These are phyloP conservation scores for Castanea crenata DNA, from an alignment of 306 rosid species.

Conservation along the genomic window DNA sequence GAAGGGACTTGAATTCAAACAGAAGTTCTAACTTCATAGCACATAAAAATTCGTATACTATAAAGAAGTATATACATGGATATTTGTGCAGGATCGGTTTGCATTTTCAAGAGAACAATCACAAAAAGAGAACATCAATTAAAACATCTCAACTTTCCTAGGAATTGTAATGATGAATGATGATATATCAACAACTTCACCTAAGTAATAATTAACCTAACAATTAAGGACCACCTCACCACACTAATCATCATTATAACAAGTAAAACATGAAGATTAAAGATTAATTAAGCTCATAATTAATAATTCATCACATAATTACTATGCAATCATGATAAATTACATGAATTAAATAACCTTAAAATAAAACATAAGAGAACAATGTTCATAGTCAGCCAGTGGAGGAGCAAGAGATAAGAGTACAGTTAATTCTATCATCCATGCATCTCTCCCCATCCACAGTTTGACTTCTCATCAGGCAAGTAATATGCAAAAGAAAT, in stretches of 20 bases:
- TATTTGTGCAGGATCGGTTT: neutral
- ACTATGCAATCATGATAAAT: neutral
- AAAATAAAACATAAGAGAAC: neutral
- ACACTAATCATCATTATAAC: neutral
- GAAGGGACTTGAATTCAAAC: no score
- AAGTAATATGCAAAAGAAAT: neutral
- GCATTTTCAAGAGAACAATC: slow-evolving; percentile 37
- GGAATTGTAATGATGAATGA: neutral
- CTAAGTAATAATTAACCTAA: neutral
- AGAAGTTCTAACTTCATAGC: neutral
- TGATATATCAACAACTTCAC: slow-evolving; percentile 8
- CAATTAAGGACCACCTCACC: neutral
- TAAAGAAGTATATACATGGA: neutral
- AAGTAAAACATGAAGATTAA: neutral
- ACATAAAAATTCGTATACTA: neutral
- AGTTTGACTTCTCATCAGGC: neutral
- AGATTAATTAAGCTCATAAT: neutral
- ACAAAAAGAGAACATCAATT: neutral
- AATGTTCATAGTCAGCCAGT: neutral
- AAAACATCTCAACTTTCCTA: neutral
- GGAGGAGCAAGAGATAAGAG: neutral
- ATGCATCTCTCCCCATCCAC: neutral
- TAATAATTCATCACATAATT: neutral
- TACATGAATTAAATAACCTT: neutral
- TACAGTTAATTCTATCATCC: neutral